Percentiles rank a stretch among this genome's conserved stretches.
These are phyloP conservation scores for Albugo laibachii DNA, from an alignment of 352 stramenopile species.

Conservation along the genomic window DNA sequence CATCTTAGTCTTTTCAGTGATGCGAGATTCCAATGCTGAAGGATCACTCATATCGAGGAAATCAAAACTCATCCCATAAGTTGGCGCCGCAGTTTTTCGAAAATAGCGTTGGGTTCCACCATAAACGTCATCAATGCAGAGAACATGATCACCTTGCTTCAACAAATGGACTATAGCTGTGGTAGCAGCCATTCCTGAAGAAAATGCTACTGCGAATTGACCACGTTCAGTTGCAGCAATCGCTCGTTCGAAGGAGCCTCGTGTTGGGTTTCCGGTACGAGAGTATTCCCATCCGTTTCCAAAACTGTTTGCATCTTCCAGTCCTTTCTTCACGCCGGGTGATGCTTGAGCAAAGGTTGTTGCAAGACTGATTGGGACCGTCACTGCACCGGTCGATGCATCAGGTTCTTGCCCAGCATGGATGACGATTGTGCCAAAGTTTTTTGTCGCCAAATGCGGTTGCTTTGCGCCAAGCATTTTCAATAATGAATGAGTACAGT, in stretches of 20 bases:
- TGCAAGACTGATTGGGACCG: conserved; percentile 81
- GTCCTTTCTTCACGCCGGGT: conserved; percentile 51
- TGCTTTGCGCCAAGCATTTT: too few relatives aligned
- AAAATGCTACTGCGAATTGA: conserved; percentile 75
- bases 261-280: conserved; percentile 91
- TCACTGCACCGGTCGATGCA: conserved; percentile 55
- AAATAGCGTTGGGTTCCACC: conserved; percentile 90
- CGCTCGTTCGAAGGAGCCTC: conserved; percentile 84
- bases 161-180: conserved; percentile 76
- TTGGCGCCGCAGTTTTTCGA: conserved; percentile 76
- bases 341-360: conserved; percentile 80
- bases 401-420: conserved; percentile 65
- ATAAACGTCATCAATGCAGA: conserved; percentile 92
- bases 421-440: conserved; percentile 65
- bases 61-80: conserved; percentile 84
- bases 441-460: too few relatives aligned
- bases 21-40: conserved; percentile 46
- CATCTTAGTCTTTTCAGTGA: conserved; percentile 84
- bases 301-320: conserved; percentile 70
- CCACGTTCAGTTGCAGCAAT: conserved; percentile 84
- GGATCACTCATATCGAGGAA: conserved; percentile 88
- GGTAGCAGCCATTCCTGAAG: conserved; percentile 82
- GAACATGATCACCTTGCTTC: conserved; percentile 84
- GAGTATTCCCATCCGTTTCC: conserved; percentile 93
- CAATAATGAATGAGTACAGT: too few relatives aligned